These are phyloP conservation scores for Lachancea mirantina DNA, from an alignment of 805 yeast genomes.

Conservation along the genomic window DNA sequence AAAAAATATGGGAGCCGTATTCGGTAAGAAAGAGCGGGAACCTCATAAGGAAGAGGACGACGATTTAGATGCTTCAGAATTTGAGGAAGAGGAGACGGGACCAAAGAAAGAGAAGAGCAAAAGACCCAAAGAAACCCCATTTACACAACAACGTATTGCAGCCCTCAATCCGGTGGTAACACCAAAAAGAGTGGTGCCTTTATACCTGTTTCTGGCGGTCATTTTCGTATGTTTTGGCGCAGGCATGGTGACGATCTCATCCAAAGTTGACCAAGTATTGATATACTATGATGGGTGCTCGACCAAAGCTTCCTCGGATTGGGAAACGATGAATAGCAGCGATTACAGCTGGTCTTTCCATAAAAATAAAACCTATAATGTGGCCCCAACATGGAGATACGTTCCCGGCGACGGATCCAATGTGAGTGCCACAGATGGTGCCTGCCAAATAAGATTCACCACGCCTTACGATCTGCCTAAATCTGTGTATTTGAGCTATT, in stretches of 20 bases:
- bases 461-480: constrained; percentile 65
- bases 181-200: constrained; percentile 80
- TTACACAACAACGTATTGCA: constrained; percentile 57
- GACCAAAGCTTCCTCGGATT: constrained; percentile 41
- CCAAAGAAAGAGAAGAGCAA: constrained; percentile 42
- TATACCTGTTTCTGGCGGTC: constrained; percentile 65
- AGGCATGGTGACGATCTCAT: constrained; percentile 63
- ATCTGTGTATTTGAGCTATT: constrained; percentile 72
- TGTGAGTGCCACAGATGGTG: constrained; percentile 31
- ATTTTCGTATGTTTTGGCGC: constrained; percentile 88
- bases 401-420: constrained; percentile 40
- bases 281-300: constrained; percentile 74
- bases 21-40: constrained; percentile 24
- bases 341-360: constrained; percentile 54
- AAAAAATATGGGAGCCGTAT: constrained; percentile 23
- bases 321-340: constrained; percentile 47
- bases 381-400: constrained; percentile 63
- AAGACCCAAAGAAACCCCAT: constrained; percentile 67
- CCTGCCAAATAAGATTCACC: constrained; percentile 68
- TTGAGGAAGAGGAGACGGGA: constrained; percentile 35
- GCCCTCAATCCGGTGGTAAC: constrained; percentile 77
- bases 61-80: constrained; percentile 32
- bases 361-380: constrained; percentile 29
- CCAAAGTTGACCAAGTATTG: constrained; percentile 61
- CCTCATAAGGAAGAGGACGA: constrained; percentile 24